phyloP scores from a whole-genome alignment of 2,329 filamentous ascomycete genomes.

The Xylariales sp. region DNA sequence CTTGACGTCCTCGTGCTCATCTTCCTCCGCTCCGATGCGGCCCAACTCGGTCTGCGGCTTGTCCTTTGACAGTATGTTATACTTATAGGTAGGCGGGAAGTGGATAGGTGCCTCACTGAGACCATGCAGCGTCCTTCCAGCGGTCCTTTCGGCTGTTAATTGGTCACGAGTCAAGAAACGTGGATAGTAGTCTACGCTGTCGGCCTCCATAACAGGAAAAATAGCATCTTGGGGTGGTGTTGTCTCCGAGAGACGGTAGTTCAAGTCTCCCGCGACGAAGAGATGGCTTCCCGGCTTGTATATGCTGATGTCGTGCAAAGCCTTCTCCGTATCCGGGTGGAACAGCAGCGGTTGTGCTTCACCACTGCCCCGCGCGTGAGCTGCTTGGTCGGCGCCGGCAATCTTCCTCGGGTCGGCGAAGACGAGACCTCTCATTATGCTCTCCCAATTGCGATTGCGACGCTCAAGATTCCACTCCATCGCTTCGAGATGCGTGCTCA shows the following conservation, averaged over 20 bases:
- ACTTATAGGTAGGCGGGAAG: slow-evolving; percentile 96
- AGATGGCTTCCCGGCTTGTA: slow-evolving; percentile 73
- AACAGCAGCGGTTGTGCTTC: slow-evolving; percentile 20
- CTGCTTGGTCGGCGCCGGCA: slow-evolving; percentile 13
- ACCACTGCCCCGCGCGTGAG: slow-evolving; percentile 10
- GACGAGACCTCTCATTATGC: slow-evolving; percentile 73
- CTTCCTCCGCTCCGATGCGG: slow-evolving; percentile 17
- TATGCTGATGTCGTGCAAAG: slow-evolving; percentile 57
- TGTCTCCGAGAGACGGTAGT: slow-evolving; percentile 78
- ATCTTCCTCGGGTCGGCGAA: slow-evolving; percentile 57
- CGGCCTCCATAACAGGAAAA: slow-evolving; percentile 57
- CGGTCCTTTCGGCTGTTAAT: slow-evolving; percentile 64
- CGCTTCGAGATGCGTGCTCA: slow-evolving; percentile 82
- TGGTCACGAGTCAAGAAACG: slow-evolving; percentile 73
- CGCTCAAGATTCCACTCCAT: slow-evolving; percentile 74
- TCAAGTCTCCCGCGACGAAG: slow-evolving; percentile 87
- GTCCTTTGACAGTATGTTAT: slow-evolving; percentile 45
- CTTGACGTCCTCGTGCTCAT: slow-evolving; percentile 32
- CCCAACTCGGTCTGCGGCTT: slow-evolving; percentile 14
- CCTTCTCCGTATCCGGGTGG: slow-evolving; percentile 25
- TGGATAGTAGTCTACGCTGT: slow-evolving; percentile 57
- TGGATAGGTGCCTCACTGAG: slow-evolving; percentile 67
- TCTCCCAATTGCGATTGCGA: slow-evolving; percentile 84
- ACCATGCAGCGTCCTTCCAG: slow-evolving; percentile 70
- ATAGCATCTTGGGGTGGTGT: slow-evolving; percentile 56